These are phyloP conservation scores for Globisporangium middletonii DNA, from an alignment of 352 stramenopile genomes.

Conservation along the genomic window DNA sequence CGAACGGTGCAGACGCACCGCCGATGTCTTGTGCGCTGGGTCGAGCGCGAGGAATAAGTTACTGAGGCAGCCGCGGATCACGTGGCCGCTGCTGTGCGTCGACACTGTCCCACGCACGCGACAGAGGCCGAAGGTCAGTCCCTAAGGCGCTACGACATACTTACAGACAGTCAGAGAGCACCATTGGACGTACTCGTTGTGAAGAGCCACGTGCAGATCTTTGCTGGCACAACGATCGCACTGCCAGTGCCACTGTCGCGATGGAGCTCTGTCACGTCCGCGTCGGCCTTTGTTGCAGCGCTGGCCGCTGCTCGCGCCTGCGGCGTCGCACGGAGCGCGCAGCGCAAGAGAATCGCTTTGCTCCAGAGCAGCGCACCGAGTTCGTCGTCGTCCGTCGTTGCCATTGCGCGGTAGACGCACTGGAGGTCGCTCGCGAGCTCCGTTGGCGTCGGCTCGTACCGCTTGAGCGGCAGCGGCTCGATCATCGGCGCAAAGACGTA, in stretches of 20 bases:
- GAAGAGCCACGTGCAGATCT: slow-evolving; percentile 76
- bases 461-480: slow-evolving; percentile 46
- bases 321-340: slow-evolving; percentile 25
- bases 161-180: neutral
- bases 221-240: slow-evolving; percentile 28
- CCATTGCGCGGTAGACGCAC: slow-evolving; percentile 61
- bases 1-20: slow-evolving; percentile 6
- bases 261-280: neutral
- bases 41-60: slow-evolving; percentile 55
- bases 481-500: slow-evolving; percentile 80
- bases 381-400: slow-evolving; percentile 41
- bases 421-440: slow-evolving; percentile 50
- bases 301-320: no score
- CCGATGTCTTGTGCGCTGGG: slow-evolving; percentile 1
- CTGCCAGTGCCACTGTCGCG: neutral
- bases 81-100: slow-evolving; percentile 56
- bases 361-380: slow-evolving; percentile 60
- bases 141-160: no score
- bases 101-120: slow-evolving; percentile 37
- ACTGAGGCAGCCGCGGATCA: slow-evolving; percentile 64
- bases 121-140: no score
- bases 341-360: slow-evolving; percentile 62
- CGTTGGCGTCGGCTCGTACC: slow-evolving; percentile 47
- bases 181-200: slow-evolving; percentile 47
- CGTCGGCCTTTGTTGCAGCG: no score